These are phyloP conservation scores for Chaetomidium leptoderma DNA, from an alignment of 495 filamentous ascomycete species.

Conservation along the genomic window DNA sequence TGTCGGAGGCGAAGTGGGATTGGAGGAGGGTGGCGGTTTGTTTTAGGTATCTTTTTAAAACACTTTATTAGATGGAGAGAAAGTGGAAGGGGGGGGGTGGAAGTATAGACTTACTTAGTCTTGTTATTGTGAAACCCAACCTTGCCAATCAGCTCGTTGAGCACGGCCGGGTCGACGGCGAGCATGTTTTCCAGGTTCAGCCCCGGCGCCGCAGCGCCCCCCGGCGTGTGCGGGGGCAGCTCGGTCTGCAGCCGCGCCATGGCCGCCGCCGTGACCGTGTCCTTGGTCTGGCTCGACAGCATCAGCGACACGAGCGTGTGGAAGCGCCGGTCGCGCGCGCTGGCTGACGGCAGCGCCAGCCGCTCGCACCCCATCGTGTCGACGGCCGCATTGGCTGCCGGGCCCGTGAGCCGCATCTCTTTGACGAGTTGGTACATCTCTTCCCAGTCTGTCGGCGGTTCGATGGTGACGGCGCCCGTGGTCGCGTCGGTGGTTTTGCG, in stretches of 20 bases:
- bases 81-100: background rate
- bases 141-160: conserved; percentile 76
- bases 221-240: conserved; percentile 50
- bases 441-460: conserved; percentile 79
- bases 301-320: conserved; percentile 91
- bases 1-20: conserved; percentile 67
- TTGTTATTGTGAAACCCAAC: conserved; percentile 98
- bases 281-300: conserved; percentile 95
- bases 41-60: conserved; percentile 61
- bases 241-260: conserved; percentile 75
- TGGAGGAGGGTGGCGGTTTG: conserved; percentile 66
- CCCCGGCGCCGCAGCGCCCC: conserved; percentile 37
- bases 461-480: conserved; percentile 49
- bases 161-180: conserved; percentile 57
- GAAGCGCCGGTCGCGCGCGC: conserved; percentile 68
- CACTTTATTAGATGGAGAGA: background rate
- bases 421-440: conserved; percentile 72
- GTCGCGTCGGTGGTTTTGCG: conserved; percentile 56
- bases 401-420: conserved; percentile 70
- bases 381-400: conserved; percentile 66
- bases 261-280: conserved; percentile 83
- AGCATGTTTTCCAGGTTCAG: conserved; percentile 79
- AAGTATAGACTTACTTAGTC: conserved; percentile 57
- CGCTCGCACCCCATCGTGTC: conserved; percentile 97
- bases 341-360: conserved; percentile 53